phyloP scores from a whole-genome alignment of 192 early-diverging fungal genomes.

The Gamsiella multidivaricata region DNA sequence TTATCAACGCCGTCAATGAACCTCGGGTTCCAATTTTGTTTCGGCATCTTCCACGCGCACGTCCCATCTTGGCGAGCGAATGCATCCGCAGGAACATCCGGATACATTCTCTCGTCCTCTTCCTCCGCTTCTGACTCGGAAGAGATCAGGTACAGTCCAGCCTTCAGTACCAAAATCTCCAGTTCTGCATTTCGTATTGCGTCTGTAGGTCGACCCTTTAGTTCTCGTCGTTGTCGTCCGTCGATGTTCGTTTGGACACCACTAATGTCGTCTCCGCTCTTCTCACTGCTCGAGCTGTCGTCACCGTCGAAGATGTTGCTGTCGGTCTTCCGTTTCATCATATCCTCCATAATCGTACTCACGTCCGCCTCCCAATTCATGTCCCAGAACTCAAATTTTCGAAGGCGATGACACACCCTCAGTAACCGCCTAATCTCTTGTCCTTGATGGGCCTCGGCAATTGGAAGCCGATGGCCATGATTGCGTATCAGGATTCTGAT shows the following conservation, averaged over 20 bases:
- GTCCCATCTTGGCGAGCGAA: too few species aligned
- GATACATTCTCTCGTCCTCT: not conserved
- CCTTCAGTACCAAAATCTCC: too few species aligned
- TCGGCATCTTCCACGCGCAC: constrained; percentile 4
- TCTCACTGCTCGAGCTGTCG: too few species aligned
- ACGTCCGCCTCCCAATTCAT: not conserved
- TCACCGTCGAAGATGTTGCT: not conserved
- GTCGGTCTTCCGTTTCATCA: not conserved
- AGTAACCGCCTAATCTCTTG: not conserved
- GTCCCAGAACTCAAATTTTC: not conserved
- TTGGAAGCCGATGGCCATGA: too few species aligned
- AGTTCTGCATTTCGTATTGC: too few species aligned
- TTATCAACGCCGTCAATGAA: not conserved
- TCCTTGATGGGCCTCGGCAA: not conserved
- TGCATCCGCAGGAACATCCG: not conserved
- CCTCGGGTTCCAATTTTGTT: not conserved
- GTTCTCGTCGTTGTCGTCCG: too few species aligned
- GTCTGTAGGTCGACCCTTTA: too few species aligned
- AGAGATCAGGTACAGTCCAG: too few species aligned
- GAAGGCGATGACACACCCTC: not conserved
- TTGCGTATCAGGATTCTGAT: not conserved
- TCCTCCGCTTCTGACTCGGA: not conserved
- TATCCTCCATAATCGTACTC: not conserved
- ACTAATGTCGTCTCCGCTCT: too few species aligned
- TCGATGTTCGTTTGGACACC: not conserved